Base-by-base conservation (phyloP, 2,329 filamentous ascomycete species). In the Piedraia hortae region DNA sequence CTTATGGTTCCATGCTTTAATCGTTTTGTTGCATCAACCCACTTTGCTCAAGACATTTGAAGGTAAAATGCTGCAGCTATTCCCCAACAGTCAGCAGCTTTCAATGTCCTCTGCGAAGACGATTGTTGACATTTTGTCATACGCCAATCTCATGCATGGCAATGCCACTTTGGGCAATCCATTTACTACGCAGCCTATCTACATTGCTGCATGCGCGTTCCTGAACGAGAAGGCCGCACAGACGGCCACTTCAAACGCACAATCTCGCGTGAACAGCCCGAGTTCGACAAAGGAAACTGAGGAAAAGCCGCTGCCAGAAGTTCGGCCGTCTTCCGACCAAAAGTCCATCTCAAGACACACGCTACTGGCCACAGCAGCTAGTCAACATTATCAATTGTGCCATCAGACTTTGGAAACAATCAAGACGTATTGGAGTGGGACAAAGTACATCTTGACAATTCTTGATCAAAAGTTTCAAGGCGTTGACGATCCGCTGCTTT, bases 41-140 rank as follows among this genome's bases (percentile, higher is more conserved):
- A 82, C 74, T 0, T 49, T 89, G 2, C 50, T 89, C 23, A 71
- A 75, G 21, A 73, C 71, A 0, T 78, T 85, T 25, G 62, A 64
- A 32, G 62, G 59, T 2, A 51, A 52, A 11, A 66, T 71, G 23
- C 56, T 74, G 21, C 69, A 77, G 25, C 53, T 89, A 1, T 62
- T 77, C 16, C 62, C 70, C 0, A 74, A 85, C 37, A 85, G 74
- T 31, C 65, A 73, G 25, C 74, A 85, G 39, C 37, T 65, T 4
- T 75, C 72, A 28, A 80, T 82, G 69, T 80, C 72, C 8, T 82
- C 74, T 12, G 78, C 77, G 7, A 89, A 88, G 48, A 88, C 77
- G 0, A 85, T 89, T 28, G 75, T 74, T 15, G 77, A 89, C 34
- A 89, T 89, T 9, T 47, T 88, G 5, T 69, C 72, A 1, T 88